These are phyloP conservation scores for Chloranthus sessilifolius DNA, from an alignment of 164 flowering plant genomes.

Conservation along the genomic window DNA sequence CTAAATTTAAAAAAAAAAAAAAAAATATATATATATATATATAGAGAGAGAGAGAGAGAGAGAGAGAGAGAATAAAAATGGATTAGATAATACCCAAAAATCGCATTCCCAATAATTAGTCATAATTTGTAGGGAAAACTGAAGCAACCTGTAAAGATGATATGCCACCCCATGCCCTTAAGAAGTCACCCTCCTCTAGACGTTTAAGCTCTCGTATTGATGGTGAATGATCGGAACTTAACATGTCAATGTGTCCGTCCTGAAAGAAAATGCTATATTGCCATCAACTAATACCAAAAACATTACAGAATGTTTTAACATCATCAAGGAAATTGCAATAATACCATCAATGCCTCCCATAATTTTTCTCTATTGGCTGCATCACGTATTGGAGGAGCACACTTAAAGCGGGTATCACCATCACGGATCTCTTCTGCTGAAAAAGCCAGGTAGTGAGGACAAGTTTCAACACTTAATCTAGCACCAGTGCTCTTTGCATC, in stretches of 20 bases:
- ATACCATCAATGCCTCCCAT: slow-evolving; percentile 77
- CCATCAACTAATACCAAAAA: background rate
- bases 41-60: too few species aligned
- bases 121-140: background rate
- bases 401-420: slow-evolving; percentile 96
- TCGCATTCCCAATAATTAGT: slow-evolving; percentile 2
- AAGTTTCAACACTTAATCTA: slow-evolving; percentile 87
- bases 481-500: slow-evolving; percentile 73
- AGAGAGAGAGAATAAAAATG: too few species aligned
- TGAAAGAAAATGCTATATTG: slow-evolving; percentile 29
- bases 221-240: slow-evolving; percentile 99
- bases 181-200: slow-evolving; percentile 71
- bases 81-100: too few species aligned
- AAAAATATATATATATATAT: too few species aligned
- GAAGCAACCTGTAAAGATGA: slow-evolving; percentile 85
- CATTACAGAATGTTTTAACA: background rate
- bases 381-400: slow-evolving; percentile 93
- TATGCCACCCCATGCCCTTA: slow-evolving; percentile 98
- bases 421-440: slow-evolving; percentile 87
- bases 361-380: slow-evolving; percentile 63
- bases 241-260: slow-evolving; percentile 84
- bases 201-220: slow-evolving; percentile 80
- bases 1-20: too few species aligned
- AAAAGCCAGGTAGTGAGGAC: slow-evolving; percentile 95
- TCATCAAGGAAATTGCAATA: background rate